These are phyloP conservation scores for Aspergillus awamori DNA, from an alignment of 2,329 filamentous ascomycete genomes.

Conservation along the genomic window DNA sequence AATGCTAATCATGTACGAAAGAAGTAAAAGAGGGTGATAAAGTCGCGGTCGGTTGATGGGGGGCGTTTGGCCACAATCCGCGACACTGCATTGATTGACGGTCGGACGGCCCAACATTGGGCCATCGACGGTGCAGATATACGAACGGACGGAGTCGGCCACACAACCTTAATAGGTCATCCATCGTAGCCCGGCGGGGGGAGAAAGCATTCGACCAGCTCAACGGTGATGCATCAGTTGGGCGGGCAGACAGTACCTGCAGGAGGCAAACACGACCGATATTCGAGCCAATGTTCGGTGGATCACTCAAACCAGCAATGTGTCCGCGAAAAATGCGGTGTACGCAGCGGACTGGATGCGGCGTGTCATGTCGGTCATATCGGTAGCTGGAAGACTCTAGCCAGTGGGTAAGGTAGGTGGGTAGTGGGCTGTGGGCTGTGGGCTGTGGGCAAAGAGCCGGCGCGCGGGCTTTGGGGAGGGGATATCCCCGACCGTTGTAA, in stretches of 20 bases:
- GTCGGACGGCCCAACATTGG: slow-evolving; percentile 16
- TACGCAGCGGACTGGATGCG: slow-evolving; percentile 10
- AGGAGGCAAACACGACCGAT: slow-evolving; percentile 22
- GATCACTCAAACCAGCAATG: slow-evolving; percentile 16
- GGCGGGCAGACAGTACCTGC: slow-evolving; percentile 23
- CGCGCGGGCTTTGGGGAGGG: background rate
- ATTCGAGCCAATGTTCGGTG: slow-evolving; percentile 11
- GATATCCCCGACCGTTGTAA: slow-evolving; percentile 8
- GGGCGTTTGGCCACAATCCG: background rate
- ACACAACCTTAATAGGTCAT: slow-evolving; percentile 6
- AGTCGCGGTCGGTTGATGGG: background rate
- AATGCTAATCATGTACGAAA: slow-evolving; percentile 19
- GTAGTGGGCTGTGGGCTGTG: too few species aligned
- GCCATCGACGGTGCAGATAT: slow-evolving; percentile 10
- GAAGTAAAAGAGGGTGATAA: slow-evolving; percentile 14
- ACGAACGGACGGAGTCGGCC: slow-evolving; percentile 2
- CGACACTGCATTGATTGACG: slow-evolving; percentile 13
- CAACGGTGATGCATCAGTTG: slow-evolving; percentile 23
- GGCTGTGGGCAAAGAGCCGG: too few species aligned
- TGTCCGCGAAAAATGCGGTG: slow-evolving; percentile 27
- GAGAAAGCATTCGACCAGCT: slow-evolving; percentile 18
- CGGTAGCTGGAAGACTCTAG: background rate
- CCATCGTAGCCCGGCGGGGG: slow-evolving; percentile 1
- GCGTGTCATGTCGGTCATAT: slow-evolving; percentile 5
- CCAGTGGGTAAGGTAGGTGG: background rate